Evolutionary conservation across 352 stramenopile genomes (phyloP).

Genomic region (Peronospora farinosa): DNA sequence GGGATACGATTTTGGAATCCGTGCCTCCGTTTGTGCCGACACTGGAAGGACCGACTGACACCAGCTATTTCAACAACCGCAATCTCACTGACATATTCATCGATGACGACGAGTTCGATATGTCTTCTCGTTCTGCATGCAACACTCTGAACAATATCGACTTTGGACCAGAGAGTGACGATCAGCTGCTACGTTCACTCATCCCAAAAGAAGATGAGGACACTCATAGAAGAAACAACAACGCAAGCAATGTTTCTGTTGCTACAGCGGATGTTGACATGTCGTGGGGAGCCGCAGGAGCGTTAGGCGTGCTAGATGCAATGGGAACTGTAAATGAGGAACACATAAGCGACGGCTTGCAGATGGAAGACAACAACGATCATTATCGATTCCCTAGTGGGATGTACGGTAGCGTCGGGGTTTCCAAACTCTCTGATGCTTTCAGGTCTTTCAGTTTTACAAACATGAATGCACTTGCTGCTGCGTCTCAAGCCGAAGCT

Average conservation of each 20-base stretch:
- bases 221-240: slow-evolving; percentile 11
- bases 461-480: slow-evolving; percentile 80
- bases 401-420: slow-evolving; percentile 48
- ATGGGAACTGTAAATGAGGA: slow-evolving; percentile 2
- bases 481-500: slow-evolving; percentile 67
- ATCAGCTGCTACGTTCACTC: slow-evolving; percentile 5
- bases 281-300: slow-evolving; percentile 18
- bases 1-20: slow-evolving; percentile 70
- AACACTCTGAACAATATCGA: slow-evolving; percentile 27
- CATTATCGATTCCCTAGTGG: slow-evolving; percentile 54
- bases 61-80: slow-evolving; percentile 88
- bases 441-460: slow-evolving; percentile 83
- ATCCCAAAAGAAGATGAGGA: slow-evolving; percentile 16
- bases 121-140: slow-evolving; percentile 35
- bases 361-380: slow-evolving; percentile 34
- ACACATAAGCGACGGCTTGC: slow-evolving; percentile 3
- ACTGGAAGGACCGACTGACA: slow-evolving; percentile 80
- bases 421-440: slow-evolving; percentile 38
- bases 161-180: slow-evolving; percentile 26
- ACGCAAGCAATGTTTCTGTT: slow-evolving; percentile 7
- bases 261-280: slow-evolving; percentile 18
- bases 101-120: slow-evolving; percentile 72
- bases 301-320: slow-evolving; percentile 4
- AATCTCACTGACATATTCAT: slow-evolving; percentile 84
- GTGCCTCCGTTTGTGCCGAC: slow-evolving; percentile 84